Percentiles rank a stretch among this genome's conserved stretches.
These are phyloP conservation scores for Eucalyptus tenuipes DNA, from an alignment of 345 rosid species.

Conservation along the genomic window DNA sequence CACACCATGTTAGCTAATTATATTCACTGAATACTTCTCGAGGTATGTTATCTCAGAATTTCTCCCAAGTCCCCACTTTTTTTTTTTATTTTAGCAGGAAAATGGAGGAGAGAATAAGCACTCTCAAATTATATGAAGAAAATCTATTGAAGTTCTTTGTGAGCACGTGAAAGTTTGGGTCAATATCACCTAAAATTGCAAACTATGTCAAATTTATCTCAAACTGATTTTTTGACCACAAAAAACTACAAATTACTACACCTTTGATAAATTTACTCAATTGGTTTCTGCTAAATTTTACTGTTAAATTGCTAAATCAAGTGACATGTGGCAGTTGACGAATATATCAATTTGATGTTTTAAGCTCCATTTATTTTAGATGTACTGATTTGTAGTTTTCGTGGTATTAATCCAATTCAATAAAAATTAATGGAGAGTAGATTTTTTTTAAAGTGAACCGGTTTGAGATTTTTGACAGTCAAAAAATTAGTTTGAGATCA, in stretches of 20 bases:
- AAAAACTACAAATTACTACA: too few relatives aligned
- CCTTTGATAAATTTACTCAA: too few relatives aligned
- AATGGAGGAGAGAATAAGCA: not conserved
- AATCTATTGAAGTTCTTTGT: not conserved
- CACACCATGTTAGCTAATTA: not conserved
- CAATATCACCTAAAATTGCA: not conserved
- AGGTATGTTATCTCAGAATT: not conserved
- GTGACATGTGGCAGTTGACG: too few relatives aligned
- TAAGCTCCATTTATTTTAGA: not conserved
- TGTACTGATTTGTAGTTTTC: not conserved
- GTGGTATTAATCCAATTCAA: too few relatives aligned
- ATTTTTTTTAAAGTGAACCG: too few relatives aligned
- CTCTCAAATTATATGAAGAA: not conserved
- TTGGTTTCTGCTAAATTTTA: too few relatives aligned
- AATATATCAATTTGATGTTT: too few relatives aligned
- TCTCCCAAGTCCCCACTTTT: not conserved
- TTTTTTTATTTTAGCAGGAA: not conserved
- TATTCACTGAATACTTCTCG: not conserved
- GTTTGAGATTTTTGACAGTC: rapidly evolving
- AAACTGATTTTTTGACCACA: rapidly evolving
- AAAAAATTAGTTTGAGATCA: not conserved
- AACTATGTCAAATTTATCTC: rapidly evolving
- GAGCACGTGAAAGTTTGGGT: not conserved
- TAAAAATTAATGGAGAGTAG: not conserved
- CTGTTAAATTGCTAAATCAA: too few relatives aligned